These are phyloP conservation scores for Tolypocladium endophyticum DNA, from an alignment of 2,329 filamentous ascomycete genomes.

Conservation along the genomic window DNA sequence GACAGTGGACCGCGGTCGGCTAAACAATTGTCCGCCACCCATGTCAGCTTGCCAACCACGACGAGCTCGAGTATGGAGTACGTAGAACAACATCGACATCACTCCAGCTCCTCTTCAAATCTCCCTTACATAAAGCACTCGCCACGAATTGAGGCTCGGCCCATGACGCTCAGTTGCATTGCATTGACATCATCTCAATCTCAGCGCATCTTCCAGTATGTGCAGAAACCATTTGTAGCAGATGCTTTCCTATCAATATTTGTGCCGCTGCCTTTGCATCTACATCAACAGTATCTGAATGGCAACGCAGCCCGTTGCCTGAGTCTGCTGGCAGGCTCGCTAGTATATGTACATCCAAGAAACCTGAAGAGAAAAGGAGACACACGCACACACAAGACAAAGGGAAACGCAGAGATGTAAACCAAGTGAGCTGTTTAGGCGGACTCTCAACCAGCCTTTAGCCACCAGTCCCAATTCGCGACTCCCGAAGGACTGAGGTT, in stretches of 20 bases:
- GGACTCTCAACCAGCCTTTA: slow-evolving; percentile 1
- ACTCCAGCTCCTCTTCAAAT: neutral
- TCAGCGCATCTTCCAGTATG: slow-evolving; percentile 17
- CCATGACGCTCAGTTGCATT: neutral
- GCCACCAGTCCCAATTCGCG: slow-evolving; percentile 2
- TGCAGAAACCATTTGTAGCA: slow-evolving; percentile 20
- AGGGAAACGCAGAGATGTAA: slow-evolving; percentile 17
- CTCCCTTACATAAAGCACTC: neutral
- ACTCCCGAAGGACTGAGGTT: neutral
- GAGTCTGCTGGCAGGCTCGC: slow-evolving; percentile 23
- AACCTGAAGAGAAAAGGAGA: slow-evolving; percentile 11
- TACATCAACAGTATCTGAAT: slow-evolving; percentile 3
- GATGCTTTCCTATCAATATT: slow-evolving; percentile 13
- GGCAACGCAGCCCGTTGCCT: slow-evolving; percentile 4
- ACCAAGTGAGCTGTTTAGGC: slow-evolving; percentile 1
- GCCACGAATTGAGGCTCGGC: neutral
- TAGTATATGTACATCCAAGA: slow-evolving; percentile 23
- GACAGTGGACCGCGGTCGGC: slow-evolving; percentile 17
- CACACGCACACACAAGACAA: slow-evolving; percentile 14
- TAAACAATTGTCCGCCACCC: slow-evolving; percentile 21
- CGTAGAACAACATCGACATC: neutral
- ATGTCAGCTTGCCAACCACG: too few species aligned
- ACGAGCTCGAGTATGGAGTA: too few species aligned
- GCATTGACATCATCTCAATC: neutral
- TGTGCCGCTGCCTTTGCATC: slow-evolving; percentile 11